Evolutionary conservation across 768 basidiomycete species (phyloP), one percentile per base, ranked within the genome.

Genomic region (Lactarius sp.): DNA sequence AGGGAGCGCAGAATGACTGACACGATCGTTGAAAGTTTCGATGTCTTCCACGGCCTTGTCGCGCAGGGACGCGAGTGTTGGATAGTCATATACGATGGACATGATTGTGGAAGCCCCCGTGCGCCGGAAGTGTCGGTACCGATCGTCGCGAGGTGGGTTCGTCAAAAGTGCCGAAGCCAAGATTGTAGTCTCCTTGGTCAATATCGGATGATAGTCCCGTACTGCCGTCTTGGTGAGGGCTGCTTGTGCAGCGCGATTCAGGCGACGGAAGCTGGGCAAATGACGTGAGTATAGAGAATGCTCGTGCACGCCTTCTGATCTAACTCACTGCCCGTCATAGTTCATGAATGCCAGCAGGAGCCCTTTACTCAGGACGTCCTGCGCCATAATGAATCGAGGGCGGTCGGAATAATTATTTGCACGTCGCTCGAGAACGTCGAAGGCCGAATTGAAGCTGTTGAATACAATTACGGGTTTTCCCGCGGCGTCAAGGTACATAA

Each of bases 191-290:
- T 76, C 76, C 34, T 62, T 66, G n/a, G 59, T 56, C 57, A 74
- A 73, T 37, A 71, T 55, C 0, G 69, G 62, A 22, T 72, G 46
- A 61, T 69, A 76, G 31, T 63, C 47, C 37, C 44, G 52, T 1
- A 69, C 61, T 3, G 62, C 64, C 7, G 62, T 59, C 50, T 69
- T 70, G 59, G 66, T 71, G 31, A 77, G 69, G 2, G 71, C 71
- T 54, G 74, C 74, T 52, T 75, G 73, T 3, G 70, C 69, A 3
- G 73, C 71, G 12, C 73, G 69, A 33, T 74, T 71, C 69, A 75
- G 71, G 7, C 72, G 65, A 20, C 73, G 69, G 73, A 73, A 76
- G 31, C 75, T 76, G 59, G 31, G 33, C 9, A 18, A 46, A 41
- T 6, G 6, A 16, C 4, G 22, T 34, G 13, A 34, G 12, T 1